A percentile compares a stretch with the other conserved stretches of the same genome.
phyloP scores from a whole-genome alignment of 192 early-diverging fungal species.

The Coemansia sp. region DNA sequence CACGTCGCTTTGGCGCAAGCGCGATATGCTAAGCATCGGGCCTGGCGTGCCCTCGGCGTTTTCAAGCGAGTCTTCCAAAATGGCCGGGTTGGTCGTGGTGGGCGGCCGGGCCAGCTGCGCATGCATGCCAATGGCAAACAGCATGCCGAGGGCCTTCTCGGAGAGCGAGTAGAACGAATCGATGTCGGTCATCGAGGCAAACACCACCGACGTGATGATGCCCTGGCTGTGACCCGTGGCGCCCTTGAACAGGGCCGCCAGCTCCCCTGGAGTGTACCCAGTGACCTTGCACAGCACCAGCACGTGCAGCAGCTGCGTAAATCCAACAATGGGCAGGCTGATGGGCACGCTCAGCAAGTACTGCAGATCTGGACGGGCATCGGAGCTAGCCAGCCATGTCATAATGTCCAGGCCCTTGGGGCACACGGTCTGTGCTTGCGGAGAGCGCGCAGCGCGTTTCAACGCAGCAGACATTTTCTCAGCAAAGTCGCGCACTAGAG shows the following conservation, averaged over 20 bases:
- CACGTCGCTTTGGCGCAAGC: constrained; percentile 78
- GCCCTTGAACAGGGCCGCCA: constrained; percentile 62
- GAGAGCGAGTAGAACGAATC: constrained; percentile 79
- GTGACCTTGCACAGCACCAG: constrained; percentile 75
- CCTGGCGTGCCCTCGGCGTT: constrained; percentile 90
- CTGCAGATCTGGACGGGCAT: constrained; percentile 74
- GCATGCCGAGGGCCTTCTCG: constrained; percentile 78
- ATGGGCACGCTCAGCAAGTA: constrained; percentile 77
- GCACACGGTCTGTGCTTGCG: constrained; percentile 64
- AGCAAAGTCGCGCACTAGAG: constrained; percentile 73
- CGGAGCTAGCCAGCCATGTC: constrained; percentile 76
- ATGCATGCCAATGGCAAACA: constrained; percentile 88
- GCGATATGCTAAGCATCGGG: constrained; percentile 87
- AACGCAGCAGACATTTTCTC: constrained; percentile 70
- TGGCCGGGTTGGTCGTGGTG: constrained; percentile 80
- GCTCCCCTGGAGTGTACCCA: constrained; percentile 58
- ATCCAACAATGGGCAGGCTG: constrained; percentile 82
- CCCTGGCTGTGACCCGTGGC: constrained; percentile 93
- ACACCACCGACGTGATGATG: constrained; percentile 86
- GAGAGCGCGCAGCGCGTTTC: constrained; percentile 59
- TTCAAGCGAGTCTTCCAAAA: constrained; percentile 83
- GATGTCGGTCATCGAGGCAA: constrained; percentile 76
- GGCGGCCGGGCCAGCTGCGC: constrained; percentile 77
- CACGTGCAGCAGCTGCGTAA: constrained; percentile 88
- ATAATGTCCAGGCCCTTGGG: constrained; percentile 83